phyloP scores from a whole-genome alignment of 306 rosid genomes.

The Glycine tomentella region DNA sequence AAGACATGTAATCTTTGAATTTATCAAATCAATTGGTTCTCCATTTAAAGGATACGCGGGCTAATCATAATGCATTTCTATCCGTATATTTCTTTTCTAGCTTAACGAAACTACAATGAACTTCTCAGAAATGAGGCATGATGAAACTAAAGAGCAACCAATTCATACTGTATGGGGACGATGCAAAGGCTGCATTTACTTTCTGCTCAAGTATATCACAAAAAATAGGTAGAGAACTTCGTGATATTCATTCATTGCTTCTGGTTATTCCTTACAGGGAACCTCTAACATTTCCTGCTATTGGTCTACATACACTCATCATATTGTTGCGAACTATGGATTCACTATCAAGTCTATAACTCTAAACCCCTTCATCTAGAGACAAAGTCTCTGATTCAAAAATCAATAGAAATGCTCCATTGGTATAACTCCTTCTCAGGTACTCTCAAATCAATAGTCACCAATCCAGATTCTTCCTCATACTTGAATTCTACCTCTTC shows the following conservation, averaged over 20 bases:
- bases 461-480: conserved; percentile 66
- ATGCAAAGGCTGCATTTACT: neutral
- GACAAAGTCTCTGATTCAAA: conserved; percentile 17
- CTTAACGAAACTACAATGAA: neutral
- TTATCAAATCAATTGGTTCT: conserved; percentile 30
- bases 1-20: conserved; percentile 31
- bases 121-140: neutral
- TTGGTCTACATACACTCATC: neutral
- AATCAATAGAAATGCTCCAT: conserved; percentile 63
- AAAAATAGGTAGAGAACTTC: neutral
- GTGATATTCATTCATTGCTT: conserved; percentile 31
- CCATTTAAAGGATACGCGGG: conserved; percentile 10
- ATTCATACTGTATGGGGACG: neutral
- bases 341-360: neutral
- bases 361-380: neutral
- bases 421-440: conserved; percentile 67
- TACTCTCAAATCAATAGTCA: conserved; percentile 62
- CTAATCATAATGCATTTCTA: conserved; percentile 30
- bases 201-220: neutral
- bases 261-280: neutral
- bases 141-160: neutral
- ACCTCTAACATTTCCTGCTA: conserved; percentile 1
- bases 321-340: conserved; percentile 6
- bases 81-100: conserved; percentile 14
- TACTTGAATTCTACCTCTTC: conserved; percentile 61